Evolutionary conservation across 192 early-diverging fungal genomes (phyloP).

Genomic region (Backusella westeae): DNA sequence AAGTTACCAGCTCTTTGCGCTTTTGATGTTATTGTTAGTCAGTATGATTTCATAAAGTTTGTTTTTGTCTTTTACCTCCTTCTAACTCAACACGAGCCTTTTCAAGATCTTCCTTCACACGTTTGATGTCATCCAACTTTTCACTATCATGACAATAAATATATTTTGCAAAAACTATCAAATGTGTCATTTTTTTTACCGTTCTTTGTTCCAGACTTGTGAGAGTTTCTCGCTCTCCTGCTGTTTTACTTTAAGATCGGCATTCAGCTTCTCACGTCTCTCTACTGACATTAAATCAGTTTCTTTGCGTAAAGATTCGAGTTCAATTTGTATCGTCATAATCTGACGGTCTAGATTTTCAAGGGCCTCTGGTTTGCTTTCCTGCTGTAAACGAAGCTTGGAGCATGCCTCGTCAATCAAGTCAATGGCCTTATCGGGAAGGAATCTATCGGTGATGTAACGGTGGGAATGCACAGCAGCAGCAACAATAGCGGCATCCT

Average conservation of each 20-base stretch:
- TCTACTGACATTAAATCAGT: conserved; percentile 67
- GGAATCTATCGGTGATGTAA: conserved; percentile 72
- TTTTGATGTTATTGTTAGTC: not conserved
- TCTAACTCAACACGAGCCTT: conserved; percentile 75
- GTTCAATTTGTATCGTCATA: conserved; percentile 76
- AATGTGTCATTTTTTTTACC: conserved; percentile 23
- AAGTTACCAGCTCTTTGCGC: conserved; percentile 76
- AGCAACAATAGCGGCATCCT: conserved; percentile 68
- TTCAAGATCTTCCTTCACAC: conserved; percentile 66
- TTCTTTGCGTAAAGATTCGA: conserved; percentile 79
- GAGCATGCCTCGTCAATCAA: conserved; percentile 80
- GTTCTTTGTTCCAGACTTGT: conserved; percentile 65
- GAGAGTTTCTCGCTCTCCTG: conserved; percentile 57
- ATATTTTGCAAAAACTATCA: not conserved
- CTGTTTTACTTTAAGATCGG: conserved; percentile 57
- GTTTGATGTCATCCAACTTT: conserved; percentile 67
- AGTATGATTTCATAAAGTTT: not conserved
- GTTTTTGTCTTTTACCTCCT: conserved; percentile 19
- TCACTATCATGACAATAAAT: conserved; percentile 6
- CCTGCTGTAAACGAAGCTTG: conserved; percentile 73
- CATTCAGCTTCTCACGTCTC: conserved; percentile 57
- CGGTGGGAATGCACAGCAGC: conserved; percentile 75
- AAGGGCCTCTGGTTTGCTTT: conserved; percentile 75
- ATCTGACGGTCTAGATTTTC: conserved; percentile 72
- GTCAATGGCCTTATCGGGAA: conserved; percentile 85